Evolutionary conservation across 257 asterid genomes (phyloP), one percentile per base, ranked within the genome.

Genomic region (Plantago elongata): DNA sequence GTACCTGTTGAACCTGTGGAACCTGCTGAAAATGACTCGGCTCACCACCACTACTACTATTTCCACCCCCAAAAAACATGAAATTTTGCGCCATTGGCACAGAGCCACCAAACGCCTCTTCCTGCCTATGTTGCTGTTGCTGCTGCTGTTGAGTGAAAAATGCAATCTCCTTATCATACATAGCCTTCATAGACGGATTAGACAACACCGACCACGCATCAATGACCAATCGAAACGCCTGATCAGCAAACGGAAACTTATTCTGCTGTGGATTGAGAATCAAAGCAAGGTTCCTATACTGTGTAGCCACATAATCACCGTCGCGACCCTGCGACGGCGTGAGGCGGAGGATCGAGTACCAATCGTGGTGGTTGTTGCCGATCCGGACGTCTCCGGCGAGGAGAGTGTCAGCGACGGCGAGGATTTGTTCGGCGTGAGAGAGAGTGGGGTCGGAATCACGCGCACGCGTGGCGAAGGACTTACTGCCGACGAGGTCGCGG

Each of bases 121-220:
- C 15, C 27, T 70, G 72, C 15, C 22, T 64, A n/a, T 57, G 79
- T 67, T 44, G 79, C 60, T 59, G 79, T 56, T 59, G 66, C 17
- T 50, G 72, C 43, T 29, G 34, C 49, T 60, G 13, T 15, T 54
- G 59, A 54, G 13, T 54, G 8, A 54, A 68, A 38, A 74, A 72
- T 49, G 64, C 68, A 2, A 85, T 64, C 64, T 83, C 81, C 18
- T 69, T 74, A 70, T 88, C 96, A 50, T 83, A 85, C 55, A 77
- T 4, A 8, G 76, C 62, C 67, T 81, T 88, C 30, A 77, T 70
- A 22, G 74, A 57, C 16, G 88, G 81, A 64, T 81, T 76, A 3
- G 90, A 83, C n/a, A 88, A 81, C 0, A 80, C 78, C 40, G 84
- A 68, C 88, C 88, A 88, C 3, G 96, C 95, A 9, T 82, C 84